Evolutionary conservation across 2,329 filamentous ascomycete genomes (phyloP), one percentile per base, ranked within the genome.

Genomic region (Ascochyta lentis): DNA sequence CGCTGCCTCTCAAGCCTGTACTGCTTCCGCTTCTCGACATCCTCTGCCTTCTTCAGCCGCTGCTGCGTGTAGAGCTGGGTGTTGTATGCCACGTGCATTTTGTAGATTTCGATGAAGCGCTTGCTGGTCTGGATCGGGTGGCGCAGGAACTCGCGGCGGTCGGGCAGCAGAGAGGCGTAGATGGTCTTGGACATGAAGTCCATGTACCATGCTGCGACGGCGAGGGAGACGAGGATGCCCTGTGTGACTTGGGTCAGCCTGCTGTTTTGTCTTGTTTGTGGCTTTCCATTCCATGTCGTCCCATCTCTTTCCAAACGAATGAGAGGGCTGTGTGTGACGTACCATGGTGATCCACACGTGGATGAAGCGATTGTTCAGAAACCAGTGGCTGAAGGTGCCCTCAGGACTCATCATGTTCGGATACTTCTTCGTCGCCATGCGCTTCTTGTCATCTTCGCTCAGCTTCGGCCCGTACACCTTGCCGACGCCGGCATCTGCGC

Each of bases 341-440:
- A 96, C 92, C 81, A 97, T 82, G 2, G 91, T 90, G 73, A 99
- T 93, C 75, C 85, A 89, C 26, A 91, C 76, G 76, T 99, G 94
- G 53, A 98, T 85, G 52, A 79, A 79, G 56, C 84, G 84, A 73
- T 86, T 94, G 64, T 91, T 87, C 73, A 96, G 81, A 76, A 98
- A 93, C 85, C 89, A 93, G 76, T 94, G 85, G 78, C 90, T 84
- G 76, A 91, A 92, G 0, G 89, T 91, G 6, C 92, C 91, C 71
- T 89, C 82, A 0, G 92, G 88, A 42, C 94, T 90, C 83, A 96
- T 92, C 84, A 96, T 88, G 66, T 93, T 89, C 1, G 95, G 95
- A 74, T 98, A 98, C 61, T 89, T 81, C 75, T 85, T 89, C 61
- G 78, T 84, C 63, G 81, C 83, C 80, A 91, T 91, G 58, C 83